phyloP scores from a whole-genome alignment of 331 rosid genomes.

The Quercus lobata region DNA sequence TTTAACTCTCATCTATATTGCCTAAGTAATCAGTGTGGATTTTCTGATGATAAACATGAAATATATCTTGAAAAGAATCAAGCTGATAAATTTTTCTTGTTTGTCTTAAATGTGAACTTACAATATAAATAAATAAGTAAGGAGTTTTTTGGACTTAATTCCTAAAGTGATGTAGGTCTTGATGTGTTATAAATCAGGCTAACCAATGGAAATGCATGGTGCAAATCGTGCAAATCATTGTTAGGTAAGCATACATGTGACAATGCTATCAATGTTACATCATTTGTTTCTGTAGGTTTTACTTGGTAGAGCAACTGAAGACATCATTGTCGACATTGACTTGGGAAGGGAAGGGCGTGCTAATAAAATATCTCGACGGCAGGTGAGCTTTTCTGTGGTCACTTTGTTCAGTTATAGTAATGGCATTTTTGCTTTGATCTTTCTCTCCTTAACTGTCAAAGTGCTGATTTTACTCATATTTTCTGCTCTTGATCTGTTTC shows the following conservation, averaged over 20 bases:
- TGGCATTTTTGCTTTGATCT: not conserved
- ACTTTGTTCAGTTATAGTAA: not conserved
- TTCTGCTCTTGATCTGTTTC: too few relatives aligned
- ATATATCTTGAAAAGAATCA: not conserved
- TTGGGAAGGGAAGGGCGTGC: conserved; percentile 66
- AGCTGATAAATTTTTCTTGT: not conserved
- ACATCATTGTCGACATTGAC: conserved; percentile 76
- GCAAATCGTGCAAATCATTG: conserved; percentile 14
- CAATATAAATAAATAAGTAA: not conserved
- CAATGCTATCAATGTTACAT: conserved; percentile 17
- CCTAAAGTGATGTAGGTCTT: not conserved
- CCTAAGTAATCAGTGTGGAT: not conserved
- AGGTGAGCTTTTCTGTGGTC: conserved; percentile 47
- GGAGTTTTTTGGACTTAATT: not conserved
- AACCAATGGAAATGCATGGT: conserved; percentile 10
- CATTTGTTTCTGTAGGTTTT: conserved; percentile 54
- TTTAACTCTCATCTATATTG: not conserved
- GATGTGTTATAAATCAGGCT: conserved; percentile 3
- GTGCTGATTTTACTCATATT: not conserved
- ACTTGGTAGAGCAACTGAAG: conserved; percentile 83
- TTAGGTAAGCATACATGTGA: not conserved
- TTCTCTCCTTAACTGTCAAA: not conserved
- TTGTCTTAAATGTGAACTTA: not conserved
- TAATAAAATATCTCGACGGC: conserved; percentile 82
- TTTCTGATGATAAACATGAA: not conserved